phyloP scores from a whole-genome alignment of 306 rosid genomes.

The Fagus crenata region DNA sequence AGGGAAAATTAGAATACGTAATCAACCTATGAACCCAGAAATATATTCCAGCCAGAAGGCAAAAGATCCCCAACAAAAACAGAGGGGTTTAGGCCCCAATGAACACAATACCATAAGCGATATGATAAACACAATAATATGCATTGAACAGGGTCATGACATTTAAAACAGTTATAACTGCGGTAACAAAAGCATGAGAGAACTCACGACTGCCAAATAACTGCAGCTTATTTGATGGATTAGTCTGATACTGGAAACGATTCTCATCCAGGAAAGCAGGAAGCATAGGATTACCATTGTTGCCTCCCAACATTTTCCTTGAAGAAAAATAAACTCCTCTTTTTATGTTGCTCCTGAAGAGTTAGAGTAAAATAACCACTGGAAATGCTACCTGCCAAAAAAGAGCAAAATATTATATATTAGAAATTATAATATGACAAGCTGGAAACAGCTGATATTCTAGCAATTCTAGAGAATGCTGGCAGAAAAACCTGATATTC shows the following conservation, averaged over 20 bases:
- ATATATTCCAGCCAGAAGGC: constrained; percentile 17
- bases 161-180: neutral
- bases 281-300: constrained; percentile 63
- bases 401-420: neutral
- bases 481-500: neutral
- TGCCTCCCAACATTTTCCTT: constrained; percentile 70
- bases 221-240: constrained; percentile 75
- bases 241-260: constrained; percentile 54
- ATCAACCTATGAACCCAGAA: constrained; percentile 14
- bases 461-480: neutral
- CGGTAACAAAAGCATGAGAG: constrained; percentile 23
- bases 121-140: constrained; percentile 1
- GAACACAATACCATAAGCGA: neutral
- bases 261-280: constrained; percentile 72
- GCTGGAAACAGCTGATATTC: constrained; percentile 6
- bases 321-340: constrained; percentile 21
- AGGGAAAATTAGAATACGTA: constrained; percentile 1
- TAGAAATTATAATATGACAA: constrained; percentile 20
- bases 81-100: neutral
- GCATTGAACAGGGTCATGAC: neutral
- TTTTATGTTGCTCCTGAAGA: constrained; percentile 23
- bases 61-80: neutral
- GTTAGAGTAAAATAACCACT: constrained; percentile 16
- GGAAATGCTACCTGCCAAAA: constrained; percentile 38
- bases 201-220: constrained; percentile 76